Conservation (phyloP, 2,329 filamentous ascomycete species). For the Teratosphaeria epicoccoides region DNA sequence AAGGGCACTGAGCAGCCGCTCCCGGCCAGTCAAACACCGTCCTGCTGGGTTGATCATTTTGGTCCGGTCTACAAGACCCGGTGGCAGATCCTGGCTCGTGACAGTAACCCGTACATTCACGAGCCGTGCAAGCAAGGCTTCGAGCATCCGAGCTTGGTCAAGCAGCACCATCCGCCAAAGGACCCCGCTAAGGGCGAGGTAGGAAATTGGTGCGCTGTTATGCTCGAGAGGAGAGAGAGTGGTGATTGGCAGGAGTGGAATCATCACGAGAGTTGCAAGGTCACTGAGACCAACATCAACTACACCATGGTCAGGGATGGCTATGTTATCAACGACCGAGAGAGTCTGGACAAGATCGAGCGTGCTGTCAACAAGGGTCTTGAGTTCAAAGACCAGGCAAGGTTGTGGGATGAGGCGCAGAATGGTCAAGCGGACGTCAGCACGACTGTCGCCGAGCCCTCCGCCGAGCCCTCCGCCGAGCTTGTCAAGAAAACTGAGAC, state of each 20-base stretch:
- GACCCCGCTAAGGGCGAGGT: conserved; percentile 1
- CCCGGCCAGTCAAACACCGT: neutral
- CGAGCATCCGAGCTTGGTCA: conserved; percentile 17
- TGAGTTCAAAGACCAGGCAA: neutral
- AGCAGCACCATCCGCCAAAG: conserved; percentile 11
- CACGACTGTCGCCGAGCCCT: neutral
- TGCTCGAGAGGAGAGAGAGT: conserved; percentile 3
- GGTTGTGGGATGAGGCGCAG: neutral
- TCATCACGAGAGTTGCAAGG: conserved; percentile 13
- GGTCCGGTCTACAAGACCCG: conserved; percentile 14
- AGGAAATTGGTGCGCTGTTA: neutral
- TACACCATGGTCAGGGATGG: conserved; percentile 13
- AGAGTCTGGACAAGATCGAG: conserved; percentile 14
- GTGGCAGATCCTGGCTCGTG: conserved; percentile 13
- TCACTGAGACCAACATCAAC: conserved; percentile 10
- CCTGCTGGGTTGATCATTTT: conserved; percentile 7
- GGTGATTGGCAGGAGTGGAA: conserved; percentile 9
- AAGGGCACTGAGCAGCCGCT: neutral
- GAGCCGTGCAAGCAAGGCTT: conserved; percentile 14
- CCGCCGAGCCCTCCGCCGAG: neutral
- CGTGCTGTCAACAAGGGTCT: conserved; percentile 3
- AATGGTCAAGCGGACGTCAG: neutral
- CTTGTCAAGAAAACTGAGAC: neutral
- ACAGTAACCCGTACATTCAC: conserved; percentile 17
- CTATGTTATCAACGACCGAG: conserved; percentile 14